phyloP scores from a whole-genome alignment of 805 yeast genomes.

The Lipomyces kockii region DNA sequence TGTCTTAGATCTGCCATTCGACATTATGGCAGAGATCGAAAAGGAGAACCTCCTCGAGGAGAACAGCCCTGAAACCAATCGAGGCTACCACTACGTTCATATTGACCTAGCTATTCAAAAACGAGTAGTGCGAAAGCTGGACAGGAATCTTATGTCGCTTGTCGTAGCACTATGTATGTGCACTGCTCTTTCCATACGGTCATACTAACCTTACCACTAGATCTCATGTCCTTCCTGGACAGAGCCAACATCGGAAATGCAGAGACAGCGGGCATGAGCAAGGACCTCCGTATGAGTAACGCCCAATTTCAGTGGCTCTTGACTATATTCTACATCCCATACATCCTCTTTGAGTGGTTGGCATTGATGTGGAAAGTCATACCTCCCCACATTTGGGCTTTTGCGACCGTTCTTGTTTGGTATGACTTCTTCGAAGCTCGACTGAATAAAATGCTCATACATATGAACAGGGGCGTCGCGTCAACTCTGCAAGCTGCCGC shows the following conservation, averaged over 20 bases:
- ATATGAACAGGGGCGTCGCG: constrained; percentile 41
- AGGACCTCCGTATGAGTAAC: constrained; percentile 49
- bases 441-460: constrained; percentile 38
- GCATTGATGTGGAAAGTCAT: constrained; percentile 31
- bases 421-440: constrained; percentile 42
- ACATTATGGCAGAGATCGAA: too few species aligned
- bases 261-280: constrained; percentile 51
- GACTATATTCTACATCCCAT: constrained; percentile 46
- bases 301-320: constrained; percentile 52
- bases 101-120: too few species aligned
- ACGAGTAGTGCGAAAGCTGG: too few species aligned
- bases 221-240: constrained; percentile 46
- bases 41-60: too few species aligned
- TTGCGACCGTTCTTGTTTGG: constrained; percentile 41
- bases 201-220: too few species aligned
- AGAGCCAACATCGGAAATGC: constrained; percentile 50
- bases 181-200: too few species aligned
- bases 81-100: too few species aligned
- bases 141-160: too few species aligned
- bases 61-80: too few species aligned
- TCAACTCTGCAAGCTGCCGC: neutral
- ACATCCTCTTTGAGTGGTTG: constrained; percentile 45
- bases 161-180: too few species aligned
- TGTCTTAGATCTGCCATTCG: too few species aligned
- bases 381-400: constrained; percentile 42